These are phyloP conservation scores for Trametes cingulata DNA, from an alignment of 768 basidiomycete genomes.

Conservation along the genomic window DNA sequence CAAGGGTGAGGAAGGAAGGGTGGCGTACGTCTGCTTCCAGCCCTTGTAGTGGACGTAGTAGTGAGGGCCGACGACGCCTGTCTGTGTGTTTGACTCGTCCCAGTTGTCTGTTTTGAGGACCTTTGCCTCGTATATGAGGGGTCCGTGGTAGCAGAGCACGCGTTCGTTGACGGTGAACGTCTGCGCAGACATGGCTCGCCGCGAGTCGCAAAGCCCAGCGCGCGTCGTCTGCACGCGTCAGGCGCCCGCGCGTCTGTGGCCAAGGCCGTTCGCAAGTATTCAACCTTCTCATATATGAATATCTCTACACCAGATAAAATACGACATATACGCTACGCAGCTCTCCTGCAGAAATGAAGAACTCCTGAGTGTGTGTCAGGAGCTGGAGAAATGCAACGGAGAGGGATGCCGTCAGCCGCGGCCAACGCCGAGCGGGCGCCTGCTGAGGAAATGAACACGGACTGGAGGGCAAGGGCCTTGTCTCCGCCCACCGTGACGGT, in stretches of 20 bases:
- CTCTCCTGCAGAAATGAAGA: no score
- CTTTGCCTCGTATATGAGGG: conserved; percentile 94
- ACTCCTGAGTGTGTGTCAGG: no score
- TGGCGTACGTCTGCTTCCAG: conserved; percentile 92
- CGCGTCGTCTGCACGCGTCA: background rate
- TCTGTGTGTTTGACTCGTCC: conserved; percentile 61
- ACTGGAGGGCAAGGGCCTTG: no score
- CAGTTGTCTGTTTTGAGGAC: conserved; percentile 68
- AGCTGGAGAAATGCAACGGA: no score
- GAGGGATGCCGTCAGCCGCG: background rate
- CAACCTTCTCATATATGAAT: no score
- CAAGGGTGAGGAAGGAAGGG: background rate
- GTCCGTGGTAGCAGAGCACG: conserved; percentile 93
- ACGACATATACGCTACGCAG: no score
- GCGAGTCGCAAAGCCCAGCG: background rate
- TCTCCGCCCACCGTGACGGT: no score
- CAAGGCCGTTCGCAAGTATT: no score
- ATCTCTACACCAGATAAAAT: no score
- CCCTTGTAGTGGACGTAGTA: conserved; percentile 99
- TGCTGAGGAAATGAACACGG: background rate
- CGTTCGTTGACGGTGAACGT: conserved; percentile 56
- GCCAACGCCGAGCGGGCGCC: background rate
- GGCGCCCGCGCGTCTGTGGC: background rate
- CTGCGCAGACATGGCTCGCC: conserved; percentile 15
- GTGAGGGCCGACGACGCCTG: conserved; percentile 69